Evolutionary conservation across 805 yeast species (phyloP).

Genomic region (Alloascoidea hylecoeti): DNA sequence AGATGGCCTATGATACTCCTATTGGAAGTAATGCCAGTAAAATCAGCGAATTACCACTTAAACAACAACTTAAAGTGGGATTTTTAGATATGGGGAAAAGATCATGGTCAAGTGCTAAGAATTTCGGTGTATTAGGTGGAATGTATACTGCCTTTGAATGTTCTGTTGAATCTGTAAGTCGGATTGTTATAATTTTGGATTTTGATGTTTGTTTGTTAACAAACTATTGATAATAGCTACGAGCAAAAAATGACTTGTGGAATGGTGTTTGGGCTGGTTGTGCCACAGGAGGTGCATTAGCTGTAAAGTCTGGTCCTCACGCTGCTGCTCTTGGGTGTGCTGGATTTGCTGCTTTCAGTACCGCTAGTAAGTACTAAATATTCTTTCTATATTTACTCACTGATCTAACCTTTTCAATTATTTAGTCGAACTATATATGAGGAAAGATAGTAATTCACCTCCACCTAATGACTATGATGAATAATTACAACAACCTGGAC

Average conservation of each 20-base stretch:
- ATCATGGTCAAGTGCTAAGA: conserved; percentile 81
- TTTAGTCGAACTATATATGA: conserved; percentile 61
- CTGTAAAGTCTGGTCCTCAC: conserved; percentile 86
- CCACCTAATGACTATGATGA: conserved; percentile 80
- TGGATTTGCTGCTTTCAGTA: conserved; percentile 92
- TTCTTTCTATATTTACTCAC: no score
- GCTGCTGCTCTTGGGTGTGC: conserved; percentile 90
- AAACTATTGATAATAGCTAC: conserved; percentile 15
- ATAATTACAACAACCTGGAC: no score
- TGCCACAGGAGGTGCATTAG: conserved; percentile 91
- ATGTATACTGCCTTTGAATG: conserved; percentile 91
- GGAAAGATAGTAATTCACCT: conserved; percentile 71
- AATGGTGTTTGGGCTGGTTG: conserved; percentile 93
- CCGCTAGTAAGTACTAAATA: conserved; percentile 31
- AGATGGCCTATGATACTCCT: conserved; percentile 75
- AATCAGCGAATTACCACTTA: conserved; percentile 75
- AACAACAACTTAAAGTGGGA: conserved; percentile 85
- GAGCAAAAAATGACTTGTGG: conserved; percentile 86
- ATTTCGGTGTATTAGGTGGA: conserved; percentile 87
- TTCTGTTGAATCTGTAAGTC: conserved; percentile 50
- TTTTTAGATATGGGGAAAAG: conserved; percentile 86
- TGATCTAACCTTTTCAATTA: not conserved
- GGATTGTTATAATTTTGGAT: not conserved
- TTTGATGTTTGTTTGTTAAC: not conserved
- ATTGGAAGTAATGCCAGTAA: conserved; percentile 37